Base-by-base conservation (phyloP, 2,329 filamentous ascomycete genomes). In the Ceratocystis huliohia region DNA sequence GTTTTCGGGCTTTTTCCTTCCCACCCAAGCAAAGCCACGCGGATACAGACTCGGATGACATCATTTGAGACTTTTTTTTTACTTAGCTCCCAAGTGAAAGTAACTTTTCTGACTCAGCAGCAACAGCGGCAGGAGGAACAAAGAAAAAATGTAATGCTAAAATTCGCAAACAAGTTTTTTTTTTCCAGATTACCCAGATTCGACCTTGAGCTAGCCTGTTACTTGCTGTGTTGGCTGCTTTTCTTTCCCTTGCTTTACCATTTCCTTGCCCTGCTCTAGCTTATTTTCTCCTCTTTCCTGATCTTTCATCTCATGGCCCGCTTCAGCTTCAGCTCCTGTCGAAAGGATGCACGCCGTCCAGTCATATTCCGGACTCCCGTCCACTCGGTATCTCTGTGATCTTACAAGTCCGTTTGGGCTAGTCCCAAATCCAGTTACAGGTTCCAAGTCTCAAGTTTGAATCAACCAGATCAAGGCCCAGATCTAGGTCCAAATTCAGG, bases 351-450 rank as follows among this genome's bases (percentile, higher is more conserved):
- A 57, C 53, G 33, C 33, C 20, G 53, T 28, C 53, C 53, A 57
- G 53, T 57, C 53, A 30, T 28, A 57, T 57, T 57, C 53, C 53
- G 53, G 53, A 28, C 53, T 57, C 25, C 25, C 53, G 22, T 57
- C 53, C 25, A 28, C 53, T 57, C 53, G 53, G 53, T 57, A 57
- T 57, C 53, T 57, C 25, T 33, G 25, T 57, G 10, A 57, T 28
- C 53, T 57, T 57, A 57, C 53, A 57, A 37, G 22, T 28, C 53
- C 53, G 22, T 30, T 57, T 57, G 25, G 53, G 53, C 53, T 57
- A 57, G 53, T 28, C 22, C 53, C 53, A 57, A 28, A 57, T 57
- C 53, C 25, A 28, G 53, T 20, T 10, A 5, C 30, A 33, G 30
- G 30, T 7, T 33, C 30, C 6, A 33, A 33, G 30, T 33, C 46